Conservation (phyloP, 148 eudicot genomes). For the Salicornia ramosissima region DNA sequence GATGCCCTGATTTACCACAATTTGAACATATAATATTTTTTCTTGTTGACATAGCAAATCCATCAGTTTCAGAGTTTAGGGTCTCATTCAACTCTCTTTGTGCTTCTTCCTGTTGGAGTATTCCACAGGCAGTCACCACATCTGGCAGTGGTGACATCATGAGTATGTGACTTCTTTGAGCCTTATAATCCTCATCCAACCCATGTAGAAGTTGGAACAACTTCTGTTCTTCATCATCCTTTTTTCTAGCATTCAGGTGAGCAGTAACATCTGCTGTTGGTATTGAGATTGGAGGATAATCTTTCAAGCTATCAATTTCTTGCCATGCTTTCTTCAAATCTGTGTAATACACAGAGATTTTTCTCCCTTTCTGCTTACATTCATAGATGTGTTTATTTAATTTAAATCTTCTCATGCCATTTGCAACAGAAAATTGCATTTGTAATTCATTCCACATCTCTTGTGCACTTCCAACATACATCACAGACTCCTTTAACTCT, state of each 20-base stretch:
- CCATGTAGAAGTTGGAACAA: neutral
- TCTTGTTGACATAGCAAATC: neutral
- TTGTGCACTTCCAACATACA: neutral
- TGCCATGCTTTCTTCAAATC: neutral
- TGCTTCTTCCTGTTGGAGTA: neutral
- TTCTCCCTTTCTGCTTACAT: neutral
- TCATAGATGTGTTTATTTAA: neutral
- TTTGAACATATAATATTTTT: neutral
- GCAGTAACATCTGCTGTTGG: neutral
- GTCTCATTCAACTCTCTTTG: neutral
- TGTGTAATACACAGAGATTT: neutral
- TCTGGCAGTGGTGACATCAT: neutral
- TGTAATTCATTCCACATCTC: neutral
- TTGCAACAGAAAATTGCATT: neutral
- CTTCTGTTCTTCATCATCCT: constrained; percentile 2
- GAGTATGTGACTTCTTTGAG: neutral
- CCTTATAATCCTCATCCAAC: neutral
- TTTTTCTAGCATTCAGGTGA: neutral
- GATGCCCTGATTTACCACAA: neutral
- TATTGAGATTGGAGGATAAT: neutral
- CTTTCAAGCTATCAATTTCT: neutral
- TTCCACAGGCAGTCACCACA: neutral
- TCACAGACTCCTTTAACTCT: neutral
- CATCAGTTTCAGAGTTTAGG: neutral
- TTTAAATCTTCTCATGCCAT: no score